Evolutionary conservation across 139 green algal species (phyloP), one percentile per base, ranked within the genome.

Genomic region (Auxenochlorella protothecoides): DNA sequence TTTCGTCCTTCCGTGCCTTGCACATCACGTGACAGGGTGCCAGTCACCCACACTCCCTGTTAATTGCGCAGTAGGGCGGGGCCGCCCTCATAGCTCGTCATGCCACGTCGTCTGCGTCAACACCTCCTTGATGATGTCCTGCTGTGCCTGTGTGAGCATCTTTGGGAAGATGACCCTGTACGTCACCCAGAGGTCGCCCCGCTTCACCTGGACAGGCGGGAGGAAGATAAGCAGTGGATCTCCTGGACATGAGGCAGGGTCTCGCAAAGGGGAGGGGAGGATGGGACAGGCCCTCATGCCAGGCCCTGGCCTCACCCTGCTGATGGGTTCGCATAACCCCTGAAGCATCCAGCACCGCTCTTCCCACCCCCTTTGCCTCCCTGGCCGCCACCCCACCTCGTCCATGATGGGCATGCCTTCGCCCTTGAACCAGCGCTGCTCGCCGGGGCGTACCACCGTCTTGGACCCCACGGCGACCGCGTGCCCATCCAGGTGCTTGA

Each of bases 401-500:
- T 91, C 84, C 44, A 72, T 74, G 15, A 81, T 13, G 4, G 91
- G 91, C 91, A 96, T 96, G 59, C 91, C 91, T 75, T 96, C 80
- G 4, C 77, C 78, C 44, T 73, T 52, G 15, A 96, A 76, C 51
- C 68, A 79, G n/a, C 75, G 60, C 55, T 90, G 79, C 63, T 93
- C 74, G 2, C 85, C 87, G 14, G 85, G 85, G 5, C 72, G 79
- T 2, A 83, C 90, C 12, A 92, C 81, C 11, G 76, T 79, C 5
- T n/a, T 51, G 3, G 68, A 51, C 14, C 71, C 65, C 59, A 89
- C 56, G 7, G 52, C 55, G 8, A 96, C 85, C 56, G 86, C 85
- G 73, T 96, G 91, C 4, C 94, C 95, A 64, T 99, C 95, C 27
- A 99, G 73, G 75, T 99, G 95, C 72, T 85, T 78, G 14, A 99